Percentiles rank a stretch among this genome's conserved stretches.
Evolutionary conservation across 2,329 filamentous ascomycete genomes (phyloP).

Genomic region (Beauveria rudraprayagi): DNA sequence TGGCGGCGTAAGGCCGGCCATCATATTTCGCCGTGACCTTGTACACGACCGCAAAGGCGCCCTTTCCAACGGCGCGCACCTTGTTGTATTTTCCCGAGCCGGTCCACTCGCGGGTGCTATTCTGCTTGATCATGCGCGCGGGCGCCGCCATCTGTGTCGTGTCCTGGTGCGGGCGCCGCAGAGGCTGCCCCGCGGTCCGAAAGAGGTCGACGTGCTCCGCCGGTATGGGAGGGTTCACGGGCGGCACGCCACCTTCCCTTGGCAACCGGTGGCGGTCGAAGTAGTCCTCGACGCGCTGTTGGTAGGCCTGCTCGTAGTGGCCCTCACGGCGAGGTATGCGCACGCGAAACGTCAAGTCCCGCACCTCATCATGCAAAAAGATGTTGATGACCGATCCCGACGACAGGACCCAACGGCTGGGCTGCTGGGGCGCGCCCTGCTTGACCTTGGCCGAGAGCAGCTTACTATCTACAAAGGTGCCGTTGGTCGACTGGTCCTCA

Average conservation of each 20-base stretch:
- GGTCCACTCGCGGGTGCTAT: conserved; percentile 60
- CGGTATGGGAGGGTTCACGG: background rate
- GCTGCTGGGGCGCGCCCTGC: conserved; percentile 22
- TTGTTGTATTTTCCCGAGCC: conserved; percentile 82
- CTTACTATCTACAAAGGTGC: conserved; percentile 73
- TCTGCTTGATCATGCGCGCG: conserved; percentile 13
- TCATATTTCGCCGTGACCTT: conserved; percentile 80
- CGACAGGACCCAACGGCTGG: conserved; percentile 53
- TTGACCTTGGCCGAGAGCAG: conserved; percentile 46
- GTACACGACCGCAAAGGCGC: conserved; percentile 91
- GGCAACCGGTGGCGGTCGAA: conserved; percentile 34
- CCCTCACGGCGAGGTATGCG: conserved; percentile 72
- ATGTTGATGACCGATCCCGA: conserved; percentile 69
- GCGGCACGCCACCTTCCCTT: conserved; percentile 1
- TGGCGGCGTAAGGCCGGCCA: conserved; percentile 78
- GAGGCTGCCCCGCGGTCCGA: background rate
- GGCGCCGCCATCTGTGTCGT: conserved; percentile 14
- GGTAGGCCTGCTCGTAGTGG: conserved; percentile 55
- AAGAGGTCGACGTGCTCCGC: conserved; percentile 23
- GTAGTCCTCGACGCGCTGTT: conserved; percentile 61
- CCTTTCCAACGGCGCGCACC: conserved; percentile 74
- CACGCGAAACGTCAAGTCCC: conserved; percentile 73
- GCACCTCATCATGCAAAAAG: conserved; percentile 40
- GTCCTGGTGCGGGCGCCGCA: background rate
- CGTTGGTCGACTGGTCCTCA: conserved; percentile 92